Evolutionary conservation across 495 filamentous ascomycete species (phyloP).

Genomic region (Aspergillus haitiensis): DNA sequence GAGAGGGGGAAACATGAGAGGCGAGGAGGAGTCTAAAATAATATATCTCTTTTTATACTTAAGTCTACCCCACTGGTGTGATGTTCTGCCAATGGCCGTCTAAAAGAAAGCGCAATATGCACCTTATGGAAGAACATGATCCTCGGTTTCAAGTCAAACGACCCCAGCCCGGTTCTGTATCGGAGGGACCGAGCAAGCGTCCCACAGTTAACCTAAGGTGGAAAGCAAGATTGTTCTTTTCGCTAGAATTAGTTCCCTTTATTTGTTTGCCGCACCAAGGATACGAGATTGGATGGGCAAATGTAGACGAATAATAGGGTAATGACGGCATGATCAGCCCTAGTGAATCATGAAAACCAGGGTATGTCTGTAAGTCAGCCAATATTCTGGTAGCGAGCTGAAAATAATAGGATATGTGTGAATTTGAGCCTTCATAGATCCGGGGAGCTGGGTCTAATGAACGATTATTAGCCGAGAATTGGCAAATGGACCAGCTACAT

Average conservation of each 20-base stretch:
- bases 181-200: slow-evolving; percentile 23
- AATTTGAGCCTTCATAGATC: slow-evolving; percentile 13
- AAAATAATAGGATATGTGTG: background rate
- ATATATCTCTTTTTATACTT: slow-evolving; percentile 15
- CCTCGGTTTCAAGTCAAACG: slow-evolving; percentile 24
- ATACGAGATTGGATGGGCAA: slow-evolving; percentile 18
- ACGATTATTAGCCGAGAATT: slow-evolving; percentile 20
- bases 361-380: slow-evolving; percentile 15
- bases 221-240: slow-evolving; percentile 16
- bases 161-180: slow-evolving; percentile 14
- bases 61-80: slow-evolving; percentile 24
- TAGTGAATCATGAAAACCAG: slow-evolving; percentile 6
- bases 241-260: slow-evolving; percentile 22
- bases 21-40: too few relatives aligned
- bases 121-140: slow-evolving; percentile 20
- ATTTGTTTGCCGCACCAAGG: slow-evolving; percentile 23
- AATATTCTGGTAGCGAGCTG: slow-evolving; percentile 6
- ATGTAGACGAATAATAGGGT: slow-evolving; percentile 17
- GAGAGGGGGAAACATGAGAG: background rate
- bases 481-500: slow-evolving; percentile 22
- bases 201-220: slow-evolving; percentile 17
- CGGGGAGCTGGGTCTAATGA: slow-evolving; percentile 16
- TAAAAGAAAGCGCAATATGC: slow-evolving; percentile 17
- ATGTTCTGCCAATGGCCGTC: slow-evolving; percentile 15
- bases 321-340: slow-evolving; percentile 22